These are phyloP conservation scores for Tympanopsis confertula DNA, from an alignment of 2,329 filamentous ascomycete species.

Conservation along the genomic window DNA sequence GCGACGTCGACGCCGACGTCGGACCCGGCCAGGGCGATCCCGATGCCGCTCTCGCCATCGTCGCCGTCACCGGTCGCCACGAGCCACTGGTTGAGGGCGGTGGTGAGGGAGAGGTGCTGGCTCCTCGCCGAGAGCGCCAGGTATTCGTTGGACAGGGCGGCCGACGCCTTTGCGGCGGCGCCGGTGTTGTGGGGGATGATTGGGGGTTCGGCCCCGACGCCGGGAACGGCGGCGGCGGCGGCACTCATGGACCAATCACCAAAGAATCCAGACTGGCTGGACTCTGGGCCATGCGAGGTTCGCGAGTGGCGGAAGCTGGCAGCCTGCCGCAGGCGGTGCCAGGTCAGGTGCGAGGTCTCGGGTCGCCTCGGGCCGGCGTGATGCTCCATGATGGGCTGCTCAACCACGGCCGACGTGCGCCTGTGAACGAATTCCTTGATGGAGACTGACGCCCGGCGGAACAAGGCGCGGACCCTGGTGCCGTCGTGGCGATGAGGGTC, in stretches of 20 bases:
- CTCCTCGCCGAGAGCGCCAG: conserved; percentile 22
- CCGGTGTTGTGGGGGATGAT: conserved; percentile 9
- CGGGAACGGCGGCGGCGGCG: conserved; percentile 30
- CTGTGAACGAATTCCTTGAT: conserved; percentile 39
- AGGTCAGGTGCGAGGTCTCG: conserved; percentile 35
- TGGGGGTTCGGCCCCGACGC: background rate
- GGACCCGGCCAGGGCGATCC: conserved; percentile 23
- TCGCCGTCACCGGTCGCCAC: background rate
- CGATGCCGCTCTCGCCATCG: conserved; percentile 53
- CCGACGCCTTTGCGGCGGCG: conserved; percentile 13
- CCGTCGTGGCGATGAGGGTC: conserved; percentile 13
- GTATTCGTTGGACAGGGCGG: conserved; percentile 26
- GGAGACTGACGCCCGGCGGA: conserved; percentile 43
- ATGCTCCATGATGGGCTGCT: conserved; percentile 3
- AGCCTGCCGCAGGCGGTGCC: conserved; percentile 38
- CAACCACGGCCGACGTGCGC: conserved; percentile 26
- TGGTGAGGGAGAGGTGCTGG: conserved; percentile 17
- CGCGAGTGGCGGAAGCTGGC: conserved; percentile 36
- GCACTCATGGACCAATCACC: conserved; percentile 46
- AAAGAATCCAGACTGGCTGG: too few relatives aligned
- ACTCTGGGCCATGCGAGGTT: too few relatives aligned
- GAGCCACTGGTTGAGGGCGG: background rate
- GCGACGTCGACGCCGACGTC: conserved; percentile 18
- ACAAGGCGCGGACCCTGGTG: conserved; percentile 33
- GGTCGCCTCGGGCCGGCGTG: conserved; percentile 15